Percentiles rank a stretch among this genome's conserved stretches.
Conservation (phyloP, 2,329 filamentous ascomycete species). For the Verticillium alfalfae region DNA sequence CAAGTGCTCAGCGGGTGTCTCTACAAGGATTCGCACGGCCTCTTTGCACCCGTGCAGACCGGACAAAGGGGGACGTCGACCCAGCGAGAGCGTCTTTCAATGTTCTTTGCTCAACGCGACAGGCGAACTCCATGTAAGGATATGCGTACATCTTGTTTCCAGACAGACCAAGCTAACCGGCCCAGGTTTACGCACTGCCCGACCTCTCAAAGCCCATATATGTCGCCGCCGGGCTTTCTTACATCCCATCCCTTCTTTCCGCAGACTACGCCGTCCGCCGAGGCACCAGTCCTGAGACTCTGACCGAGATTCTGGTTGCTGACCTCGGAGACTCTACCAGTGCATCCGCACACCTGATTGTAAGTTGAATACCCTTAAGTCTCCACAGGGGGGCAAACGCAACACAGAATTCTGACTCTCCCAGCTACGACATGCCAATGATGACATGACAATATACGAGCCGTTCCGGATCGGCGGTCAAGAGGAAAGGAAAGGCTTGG, state of each 20-base stretch:
- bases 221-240: conserved; percentile 69
- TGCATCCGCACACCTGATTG: conserved; percentile 74
- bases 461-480: conserved; percentile 53
- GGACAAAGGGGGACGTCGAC: conserved; percentile 31
- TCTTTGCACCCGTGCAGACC: conserved; percentile 40
- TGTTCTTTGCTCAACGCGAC: conserved; percentile 71
- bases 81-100: conserved; percentile 51
- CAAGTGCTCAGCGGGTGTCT: conserved; percentile 78
- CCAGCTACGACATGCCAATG: conserved; percentile 69
- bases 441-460: conserved; percentile 84
- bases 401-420: background rate
- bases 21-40: conserved; percentile 61
- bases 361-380: conserved; percentile 33
- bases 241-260: conserved; percentile 71
- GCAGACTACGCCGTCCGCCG: conserved; percentile 65
- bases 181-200: conserved; percentile 69
- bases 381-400: background rate
- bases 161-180: background rate
- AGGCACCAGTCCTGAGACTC: conserved; percentile 63
- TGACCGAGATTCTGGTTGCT: conserved; percentile 77
- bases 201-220: conserved; percentile 68
- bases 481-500: conserved; percentile 33
- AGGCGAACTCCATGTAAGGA: conserved; percentile 68
- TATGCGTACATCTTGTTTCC: conserved; percentile 6
- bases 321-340: conserved; percentile 73